A percentile compares a stretch with the other conserved stretches of the same genome.
Evolutionary conservation across 805 yeast genomes (phyloP).

Genomic region (Kurtzmaniella fragi): DNA sequence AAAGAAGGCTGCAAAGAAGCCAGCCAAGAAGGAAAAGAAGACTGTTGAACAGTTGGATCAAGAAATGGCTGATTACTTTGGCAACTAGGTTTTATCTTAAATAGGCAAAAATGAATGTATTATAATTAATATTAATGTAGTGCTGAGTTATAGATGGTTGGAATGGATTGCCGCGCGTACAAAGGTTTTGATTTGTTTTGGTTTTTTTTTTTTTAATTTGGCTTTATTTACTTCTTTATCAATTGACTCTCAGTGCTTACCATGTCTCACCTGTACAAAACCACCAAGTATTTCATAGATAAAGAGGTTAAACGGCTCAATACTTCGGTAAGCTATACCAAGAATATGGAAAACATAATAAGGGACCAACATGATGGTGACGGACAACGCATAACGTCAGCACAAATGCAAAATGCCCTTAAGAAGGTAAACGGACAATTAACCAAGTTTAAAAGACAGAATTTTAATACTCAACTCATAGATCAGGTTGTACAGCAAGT

Average conservation of each 20-base stretch:
- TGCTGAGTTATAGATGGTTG: too few relatives aligned
- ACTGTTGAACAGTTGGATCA: slow-evolving; percentile 92
- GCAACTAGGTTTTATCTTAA: slow-evolving; percentile 17
- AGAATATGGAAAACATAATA: slow-evolving; percentile 11
- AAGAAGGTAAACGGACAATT: slow-evolving; percentile 18
- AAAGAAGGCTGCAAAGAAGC: slow-evolving; percentile 18
- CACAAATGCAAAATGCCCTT: slow-evolving; percentile 14
- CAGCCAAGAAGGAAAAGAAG: slow-evolving; percentile 49
- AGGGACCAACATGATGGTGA: slow-evolving; percentile 6
- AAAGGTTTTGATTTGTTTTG: too few relatives aligned
- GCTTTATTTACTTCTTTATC: too few relatives aligned
- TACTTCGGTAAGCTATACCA: slow-evolving; percentile 20
- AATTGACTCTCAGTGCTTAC: background rate
- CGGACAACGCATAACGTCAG: slow-evolving; percentile 4
- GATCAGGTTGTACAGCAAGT: slow-evolving; percentile 35
- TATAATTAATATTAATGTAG: too few relatives aligned
- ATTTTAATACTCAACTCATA: slow-evolving; percentile 25
- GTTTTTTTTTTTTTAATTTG: too few relatives aligned
- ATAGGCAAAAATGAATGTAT: background rate
- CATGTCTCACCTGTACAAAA: slow-evolving; percentile 18
- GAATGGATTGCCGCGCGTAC: too few relatives aligned
- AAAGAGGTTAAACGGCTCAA: slow-evolving; percentile 22
- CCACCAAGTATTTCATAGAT: slow-evolving; percentile 28
- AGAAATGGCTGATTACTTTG: slow-evolving; percentile 96
- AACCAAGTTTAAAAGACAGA: slow-evolving; percentile 17